Evolutionary conservation across 805 yeast species (phyloP), one percentile per base, ranked within the genome.

Genomic region (Pichia exigua): DNA sequence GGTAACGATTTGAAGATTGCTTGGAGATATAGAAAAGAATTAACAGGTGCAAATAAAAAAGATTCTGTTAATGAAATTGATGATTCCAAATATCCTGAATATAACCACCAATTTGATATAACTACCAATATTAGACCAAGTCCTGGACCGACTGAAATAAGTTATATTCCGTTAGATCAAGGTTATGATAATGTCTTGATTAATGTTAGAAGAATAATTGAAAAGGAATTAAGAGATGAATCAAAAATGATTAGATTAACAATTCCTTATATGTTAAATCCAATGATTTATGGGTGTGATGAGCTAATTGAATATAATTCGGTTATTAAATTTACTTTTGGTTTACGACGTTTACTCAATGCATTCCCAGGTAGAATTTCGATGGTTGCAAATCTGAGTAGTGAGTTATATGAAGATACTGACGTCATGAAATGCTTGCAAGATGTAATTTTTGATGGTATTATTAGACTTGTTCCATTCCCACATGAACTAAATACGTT

Each of bases 251-350:
- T 88, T 7, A 73, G 97, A 55, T 63, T 92, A 1, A 76, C 83
- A 0, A 65, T 89, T 2, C 97, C 97, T 1, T 76, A 81, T n/a
- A 73, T 91, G 38, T 72, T 91, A 46, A 85, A 87, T 59, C 97
- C 97, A 1, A 81, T 85, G 28, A 64, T 82, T 46, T 91, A 87
- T 60, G 70, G 79, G 3, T 83, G 86, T 7, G 61, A 61, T 21
- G 48, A 42, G 1, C 18, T 56, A 1, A 28, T 51, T 1, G 62
- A 69, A 18, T 73, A 83, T 0, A 58, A 71, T 5, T 74, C 74
- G 43, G 71, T 83, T 0, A 59, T 87, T 8, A 82, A 83, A 5
- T 80, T 92, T 55, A 55, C 87, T 17, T 85, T 80, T 60, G 69
- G 79, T 7, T 62, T 91, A 45, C 73, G 83, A 50, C 64, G 79